Evolutionary conservation across 305 asterid genomes (phyloP), one percentile per base, ranked within the genome.

Genomic region (Nicotiana rustica): DNA sequence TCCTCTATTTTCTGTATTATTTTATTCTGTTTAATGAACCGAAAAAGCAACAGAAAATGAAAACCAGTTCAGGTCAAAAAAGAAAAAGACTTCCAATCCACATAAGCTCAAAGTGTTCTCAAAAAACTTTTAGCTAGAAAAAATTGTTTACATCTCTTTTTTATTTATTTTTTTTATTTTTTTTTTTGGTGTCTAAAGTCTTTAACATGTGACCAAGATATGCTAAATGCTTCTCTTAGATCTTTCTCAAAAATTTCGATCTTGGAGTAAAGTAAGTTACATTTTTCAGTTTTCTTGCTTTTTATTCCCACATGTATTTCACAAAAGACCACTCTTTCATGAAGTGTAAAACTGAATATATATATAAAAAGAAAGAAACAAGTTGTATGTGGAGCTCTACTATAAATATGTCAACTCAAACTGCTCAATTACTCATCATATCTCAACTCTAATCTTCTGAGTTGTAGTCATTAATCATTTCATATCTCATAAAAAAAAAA

Each of bases 401-500:
- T 62, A 62, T 62, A 62, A 62, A 21, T 62, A 70, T 5, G 8
- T 14, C 61, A 15, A 56, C 57, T n/a, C 17, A 36, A 13, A 47
- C 78, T 41, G 35, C 78, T 70, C 35, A 31, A 66, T 38, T 18
- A 29, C 44, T 65, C 36, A 41, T 41, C 59, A 0, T 25, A 25
- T 68, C 17, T 70, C 18, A 19, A 21, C 35, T 62, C 35, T 36
- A 8, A 1, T 67, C 10, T 67, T 36, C 21, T 18, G 2, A 38
- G 2, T 14, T 52, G 6, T 18, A 41, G 6, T 38, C 10, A n/a
- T 70, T 14, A 56, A 5, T 5, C 29, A 18, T 10, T 18, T 70
- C 78, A 70, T 41, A 41, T 18, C 25, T 41, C 78, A 18, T 41
- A n/a, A 70, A 10, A 41, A 70, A 70, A 10, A 41, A 70, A 70